These are phyloP conservation scores for Psophocarpus tetragonolobus DNA, from an alignment of 306 rosid genomes.

Conservation along the genomic window DNA sequence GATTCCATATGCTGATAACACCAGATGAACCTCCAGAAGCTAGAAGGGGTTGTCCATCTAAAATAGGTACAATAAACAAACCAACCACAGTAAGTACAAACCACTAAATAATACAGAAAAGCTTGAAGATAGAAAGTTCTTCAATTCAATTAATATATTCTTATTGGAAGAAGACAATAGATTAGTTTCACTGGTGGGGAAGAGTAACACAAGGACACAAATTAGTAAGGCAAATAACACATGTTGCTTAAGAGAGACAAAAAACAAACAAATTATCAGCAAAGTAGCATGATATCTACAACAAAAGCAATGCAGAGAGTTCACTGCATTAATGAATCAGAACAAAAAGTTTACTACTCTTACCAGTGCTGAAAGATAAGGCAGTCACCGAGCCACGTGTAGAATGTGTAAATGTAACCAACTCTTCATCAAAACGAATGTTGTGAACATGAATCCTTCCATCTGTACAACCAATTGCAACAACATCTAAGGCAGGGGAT, in stretches of 20 bases:
- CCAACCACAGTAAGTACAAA: constrained; percentile 22
- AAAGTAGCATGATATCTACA: background rate
- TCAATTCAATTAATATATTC: background rate
- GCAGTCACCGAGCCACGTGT: constrained; percentile 92
- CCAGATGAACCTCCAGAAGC: constrained; percentile 99
- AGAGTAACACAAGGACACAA: background rate
- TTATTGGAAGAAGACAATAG: background rate
- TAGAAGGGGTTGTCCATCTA: constrained; percentile 94
- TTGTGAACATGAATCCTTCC: constrained; percentile 85
- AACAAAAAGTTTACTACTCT: background rate
- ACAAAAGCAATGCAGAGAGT: background rate
- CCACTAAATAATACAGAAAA: background rate
- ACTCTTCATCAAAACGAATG: constrained; percentile 75
- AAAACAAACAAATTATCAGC: background rate
- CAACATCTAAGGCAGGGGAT: constrained; percentile 88
- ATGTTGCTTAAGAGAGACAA: background rate
- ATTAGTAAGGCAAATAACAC: background rate
- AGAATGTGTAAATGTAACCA: constrained; percentile 82
- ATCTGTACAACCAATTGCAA: constrained; percentile 91
- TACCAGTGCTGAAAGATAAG: constrained; percentile 89
- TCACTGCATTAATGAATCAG: background rate
- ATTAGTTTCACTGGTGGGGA: background rate
- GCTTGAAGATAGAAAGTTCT: background rate
- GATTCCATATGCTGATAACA: constrained; percentile 95
- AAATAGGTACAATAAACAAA: constrained; percentile 21